phyloP scores from a whole-genome alignment of 2,329 filamentous ascomycete species.

The Apiospora kogelbergensis region DNA sequence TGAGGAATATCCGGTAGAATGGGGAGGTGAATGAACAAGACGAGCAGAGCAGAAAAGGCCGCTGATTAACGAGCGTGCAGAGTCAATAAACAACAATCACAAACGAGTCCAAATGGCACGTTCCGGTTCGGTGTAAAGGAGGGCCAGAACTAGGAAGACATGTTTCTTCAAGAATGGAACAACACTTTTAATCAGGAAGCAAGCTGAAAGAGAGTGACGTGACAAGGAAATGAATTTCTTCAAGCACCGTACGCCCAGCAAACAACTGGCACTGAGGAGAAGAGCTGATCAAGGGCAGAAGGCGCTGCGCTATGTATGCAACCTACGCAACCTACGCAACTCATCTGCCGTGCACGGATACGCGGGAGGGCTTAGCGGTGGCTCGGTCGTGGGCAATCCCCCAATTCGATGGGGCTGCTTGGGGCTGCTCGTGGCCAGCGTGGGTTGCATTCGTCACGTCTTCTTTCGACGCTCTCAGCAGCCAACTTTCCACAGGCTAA shows the following conservation, averaged over 20 bases:
- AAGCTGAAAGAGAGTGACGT: constrained; percentile 3
- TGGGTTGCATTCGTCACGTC: background rate
- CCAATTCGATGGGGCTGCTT: background rate
- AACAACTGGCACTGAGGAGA: background rate
- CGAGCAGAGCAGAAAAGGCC: background rate
- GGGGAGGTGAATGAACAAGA: background rate
- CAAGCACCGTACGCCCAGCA: background rate
- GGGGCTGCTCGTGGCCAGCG: too few species aligned
- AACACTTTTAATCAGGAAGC: background rate
- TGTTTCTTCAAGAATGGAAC: background rate
- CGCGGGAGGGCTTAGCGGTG: background rate
- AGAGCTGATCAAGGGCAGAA: too few species aligned
- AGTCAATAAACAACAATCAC: background rate
- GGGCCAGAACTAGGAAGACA: background rate
- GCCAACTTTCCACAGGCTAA: background rate
- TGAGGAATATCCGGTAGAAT: background rate
- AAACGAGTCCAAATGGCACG: background rate
- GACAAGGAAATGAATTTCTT: background rate
- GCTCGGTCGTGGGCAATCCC: background rate
- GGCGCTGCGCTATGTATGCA: too few species aligned
- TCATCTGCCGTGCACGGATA: constrained; percentile 3
- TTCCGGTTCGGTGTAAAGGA: background rate
- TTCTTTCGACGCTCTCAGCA: background rate
- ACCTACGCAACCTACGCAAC: too few species aligned
- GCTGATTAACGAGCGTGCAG: background rate